These are phyloP conservation scores for Xylaria venustula DNA, from an alignment of 495 filamentous ascomycete genomes.

Conservation along the genomic window DNA sequence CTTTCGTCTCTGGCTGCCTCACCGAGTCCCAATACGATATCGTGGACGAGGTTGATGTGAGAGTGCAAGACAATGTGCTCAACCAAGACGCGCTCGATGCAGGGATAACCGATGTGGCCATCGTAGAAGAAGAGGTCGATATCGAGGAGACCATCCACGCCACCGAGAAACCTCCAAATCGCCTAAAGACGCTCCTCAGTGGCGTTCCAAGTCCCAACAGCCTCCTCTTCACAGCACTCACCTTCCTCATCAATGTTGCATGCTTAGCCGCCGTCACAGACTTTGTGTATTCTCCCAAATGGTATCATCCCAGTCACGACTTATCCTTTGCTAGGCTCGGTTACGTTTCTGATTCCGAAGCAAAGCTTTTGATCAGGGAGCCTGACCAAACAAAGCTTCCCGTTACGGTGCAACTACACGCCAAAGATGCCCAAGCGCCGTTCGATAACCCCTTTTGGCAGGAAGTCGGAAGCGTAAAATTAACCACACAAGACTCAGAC, in stretches of 20 bases:
- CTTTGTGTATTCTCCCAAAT: slow-evolving; percentile 65
- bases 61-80: slow-evolving; percentile 50
- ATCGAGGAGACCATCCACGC: slow-evolving; percentile 51
- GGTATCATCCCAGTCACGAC: slow-evolving; percentile 67
- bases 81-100: slow-evolving; percentile 29
- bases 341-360: slow-evolving; percentile 77
- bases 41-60: slow-evolving; percentile 61
- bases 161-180: slow-evolving; percentile 39
- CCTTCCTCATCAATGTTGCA: slow-evolving; percentile 66
- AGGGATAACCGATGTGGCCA: slow-evolving; percentile 25
- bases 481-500: slow-evolving; percentile 73
- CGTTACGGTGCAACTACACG: slow-evolving; percentile 59
- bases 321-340: slow-evolving; percentile 82
- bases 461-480: slow-evolving; percentile 59
- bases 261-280: slow-evolving; percentile 69
- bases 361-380: slow-evolving; percentile 81
- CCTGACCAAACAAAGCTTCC: slow-evolving; percentile 73
- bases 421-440: slow-evolving; percentile 45
- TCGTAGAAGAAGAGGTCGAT: slow-evolving; percentile 47
- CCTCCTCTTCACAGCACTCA: slow-evolving; percentile 55
- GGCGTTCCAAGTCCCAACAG: slow-evolving; percentile 71
- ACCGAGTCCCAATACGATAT: slow-evolving; percentile 59
- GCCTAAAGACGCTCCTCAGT: slow-evolving; percentile 64
- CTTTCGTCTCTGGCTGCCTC: slow-evolving; percentile 59
- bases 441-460: slow-evolving; percentile 60